phyloP scores from a whole-genome alignment of 345 rosid species.

The Noccaea bulbosa region DNA sequence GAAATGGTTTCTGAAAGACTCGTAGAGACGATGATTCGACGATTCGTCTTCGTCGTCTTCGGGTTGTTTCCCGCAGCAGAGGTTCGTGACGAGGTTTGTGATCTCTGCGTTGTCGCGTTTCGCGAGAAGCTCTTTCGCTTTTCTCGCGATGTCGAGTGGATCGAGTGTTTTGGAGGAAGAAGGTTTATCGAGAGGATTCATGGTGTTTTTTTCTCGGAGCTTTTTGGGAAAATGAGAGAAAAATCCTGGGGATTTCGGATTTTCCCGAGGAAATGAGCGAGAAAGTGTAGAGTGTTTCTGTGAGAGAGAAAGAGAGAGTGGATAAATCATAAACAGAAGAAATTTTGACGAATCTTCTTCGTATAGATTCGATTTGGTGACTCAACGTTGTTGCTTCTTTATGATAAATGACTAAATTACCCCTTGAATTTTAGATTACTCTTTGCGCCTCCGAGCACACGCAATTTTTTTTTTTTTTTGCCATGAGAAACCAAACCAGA shows the following conservation, averaged over 20 bases:
- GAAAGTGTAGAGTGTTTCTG: neutral
- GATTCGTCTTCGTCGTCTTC: neutral
- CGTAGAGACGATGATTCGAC: conserved; percentile 14
- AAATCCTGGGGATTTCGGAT: neutral
- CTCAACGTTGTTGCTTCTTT: too few species aligned
- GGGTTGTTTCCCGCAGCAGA: conserved; percentile 33
- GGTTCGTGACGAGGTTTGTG: conserved; percentile 13
- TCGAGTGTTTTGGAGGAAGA: neutral
- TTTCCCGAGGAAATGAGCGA: neutral
- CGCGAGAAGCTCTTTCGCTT: conserved; percentile 26
- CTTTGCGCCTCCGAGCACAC: too few species aligned
- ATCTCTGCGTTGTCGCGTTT: neutral
- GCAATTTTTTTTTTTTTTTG: too few species aligned
- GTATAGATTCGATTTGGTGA: neutral
- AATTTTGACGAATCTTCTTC: too few species aligned
- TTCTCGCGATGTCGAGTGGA: neutral
- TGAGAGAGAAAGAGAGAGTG: neutral
- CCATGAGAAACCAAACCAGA: too few species aligned
- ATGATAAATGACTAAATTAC: neutral
- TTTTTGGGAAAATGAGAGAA: neutral
- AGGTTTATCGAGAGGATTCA: too few species aligned
- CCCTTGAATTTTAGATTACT: too few species aligned
- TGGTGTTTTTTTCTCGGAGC: too few species aligned
- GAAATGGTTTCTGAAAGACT: conserved; percentile 12
- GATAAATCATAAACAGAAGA: neutral